phyloP scores from a whole-genome alignment of 805 yeast genomes.

The Sugiyamaella qingdaonensis region DNA sequence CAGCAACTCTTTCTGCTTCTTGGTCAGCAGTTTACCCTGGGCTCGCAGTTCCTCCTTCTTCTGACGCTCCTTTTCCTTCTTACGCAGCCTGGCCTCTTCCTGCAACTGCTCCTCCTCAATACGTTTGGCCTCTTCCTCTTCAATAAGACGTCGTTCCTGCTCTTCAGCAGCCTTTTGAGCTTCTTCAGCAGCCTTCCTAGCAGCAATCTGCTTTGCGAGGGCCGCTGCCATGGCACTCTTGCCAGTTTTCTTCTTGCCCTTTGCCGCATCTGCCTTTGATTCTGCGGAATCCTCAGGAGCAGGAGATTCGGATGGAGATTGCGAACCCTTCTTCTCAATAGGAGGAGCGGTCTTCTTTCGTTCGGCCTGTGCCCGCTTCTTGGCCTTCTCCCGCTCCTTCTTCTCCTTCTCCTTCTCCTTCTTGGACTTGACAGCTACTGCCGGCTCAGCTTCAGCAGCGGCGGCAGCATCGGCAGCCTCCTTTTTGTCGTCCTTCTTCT shows the following conservation, averaged over 20 bases:
- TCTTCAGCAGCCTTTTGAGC: slow-evolving; percentile 71
- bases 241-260: slow-evolving; percentile 78
- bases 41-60: slow-evolving; percentile 91
- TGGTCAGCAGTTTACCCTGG: slow-evolving; percentile 90
- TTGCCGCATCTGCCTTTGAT: slow-evolving; percentile 36
- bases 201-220: slow-evolving; percentile 80
- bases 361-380: slow-evolving; percentile 85
- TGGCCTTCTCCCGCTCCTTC: slow-evolving; percentile 58
- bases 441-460: slow-evolving; percentile 37
- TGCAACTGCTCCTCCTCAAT: slow-evolving; percentile 61
- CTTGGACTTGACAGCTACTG: slow-evolving; percentile 78
- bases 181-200: slow-evolving; percentile 83
- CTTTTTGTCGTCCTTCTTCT: slow-evolving; percentile 67
- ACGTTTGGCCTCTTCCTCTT: slow-evolving; percentile 46
- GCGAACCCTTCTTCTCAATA: slow-evolving; percentile 50
- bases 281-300: slow-evolving; percentile 37
- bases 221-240: slow-evolving; percentile 92
- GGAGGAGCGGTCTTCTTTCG: slow-evolving; percentile 66
- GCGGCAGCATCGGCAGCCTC: slow-evolving; percentile 52
- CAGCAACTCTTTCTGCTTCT: slow-evolving; percentile 93
- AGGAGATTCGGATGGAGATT: slow-evolving; percentile 40
- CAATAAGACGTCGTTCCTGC: slow-evolving; percentile 53
- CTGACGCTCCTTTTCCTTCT: slow-evolving; percentile 82
- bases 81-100: slow-evolving; percentile 52
- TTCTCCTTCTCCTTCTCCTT: slow-evolving; percentile 96